Base-by-base conservation (phyloP, 1,284 basidiomycete genomes). In the Porodaedalea pini region DNA sequence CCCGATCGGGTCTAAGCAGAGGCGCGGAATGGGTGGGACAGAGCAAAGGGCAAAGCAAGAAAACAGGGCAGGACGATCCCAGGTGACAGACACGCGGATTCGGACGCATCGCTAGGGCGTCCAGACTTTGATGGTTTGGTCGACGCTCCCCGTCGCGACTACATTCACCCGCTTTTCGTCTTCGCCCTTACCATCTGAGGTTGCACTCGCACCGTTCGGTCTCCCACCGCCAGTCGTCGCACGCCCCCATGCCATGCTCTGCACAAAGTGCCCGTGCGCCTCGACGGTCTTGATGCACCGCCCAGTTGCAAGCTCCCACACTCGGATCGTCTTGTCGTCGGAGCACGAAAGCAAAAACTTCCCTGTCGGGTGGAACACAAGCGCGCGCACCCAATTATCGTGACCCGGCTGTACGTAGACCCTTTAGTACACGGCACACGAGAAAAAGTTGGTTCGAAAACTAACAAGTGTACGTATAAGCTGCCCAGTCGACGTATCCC, bases 281-380 rank as follows among this genome's bases (percentile, higher is more conserved):
- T 90, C 85, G 27, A 90, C 73, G 17, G 81, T 86, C 69, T 84
- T 85, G 51, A 77, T 73, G 63, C 85, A 85, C 36, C 88, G 78
- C 10, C 87, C 83, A 1, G 81, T 82, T 36, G 76, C 71, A 31
- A 92, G 73, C 62, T 91, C 89, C 89, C 88, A 91, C 0, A 90
- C 76, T 43, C 86, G 81, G 62, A 90, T 79, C 4, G 86, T 85
- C 70, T 87, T 83, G 73, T 92, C 89, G 70, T 92, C 88, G 1
- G 84, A 83, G 0, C 83, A 86, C 1, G 86, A 87, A 2, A 91
- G 73, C 10, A 92, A 77, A 67, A 79, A 81, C 67, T 86, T 86
- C 40, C 88, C 88, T n/a, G 75, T 75, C 0, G 86, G 86, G 65
- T 88, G 86, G 71, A 89, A 88, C 27, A 83, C 78, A 37, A 89